Conservation (phyloP, 352 stramenopile genomes). For the Pythium inflatum region DNA sequence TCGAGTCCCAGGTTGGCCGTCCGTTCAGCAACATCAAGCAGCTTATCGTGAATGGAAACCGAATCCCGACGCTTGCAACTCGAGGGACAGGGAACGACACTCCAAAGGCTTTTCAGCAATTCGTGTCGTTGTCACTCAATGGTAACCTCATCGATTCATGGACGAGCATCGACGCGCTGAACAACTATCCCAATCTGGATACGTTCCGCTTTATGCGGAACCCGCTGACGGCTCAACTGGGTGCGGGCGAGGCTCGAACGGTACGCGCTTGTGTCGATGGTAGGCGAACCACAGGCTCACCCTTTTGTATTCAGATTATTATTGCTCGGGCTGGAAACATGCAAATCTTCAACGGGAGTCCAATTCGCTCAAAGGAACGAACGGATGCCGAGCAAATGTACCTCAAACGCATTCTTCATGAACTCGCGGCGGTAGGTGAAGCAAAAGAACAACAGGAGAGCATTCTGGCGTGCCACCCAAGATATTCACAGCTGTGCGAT, state of each 20-base stretch:
- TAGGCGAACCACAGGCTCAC: too few relatives aligned
- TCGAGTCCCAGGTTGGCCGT: constrained; percentile 44
- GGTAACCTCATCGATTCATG: constrained; percentile 74
- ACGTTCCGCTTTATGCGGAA: constrained; percentile 74
- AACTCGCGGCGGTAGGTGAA: constrained; percentile 51
- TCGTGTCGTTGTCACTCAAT: constrained; percentile 61
- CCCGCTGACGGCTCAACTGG: constrained; percentile 67
- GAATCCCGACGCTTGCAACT: constrained; percentile 50
- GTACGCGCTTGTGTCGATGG: too few relatives aligned
- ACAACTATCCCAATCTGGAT: constrained; percentile 56
- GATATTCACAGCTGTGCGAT: constrained; percentile 45
- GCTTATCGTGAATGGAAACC: constrained; percentile 67
- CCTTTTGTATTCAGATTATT: constrained; percentile 44
- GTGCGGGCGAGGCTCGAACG: constrained; percentile 65
- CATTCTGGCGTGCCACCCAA: constrained; percentile 54
- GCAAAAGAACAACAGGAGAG: constrained; percentile 30
- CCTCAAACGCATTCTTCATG: constrained; percentile 77
- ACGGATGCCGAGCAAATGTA: constrained; percentile 82
- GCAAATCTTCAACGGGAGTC: constrained; percentile 68
- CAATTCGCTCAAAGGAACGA: constrained; percentile 62
- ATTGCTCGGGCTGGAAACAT: constrained; percentile 61
- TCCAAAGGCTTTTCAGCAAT: constrained; percentile 43
- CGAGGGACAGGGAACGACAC: neutral
- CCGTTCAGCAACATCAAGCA: constrained; percentile 56
- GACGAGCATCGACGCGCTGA: constrained; percentile 77